Evolutionary conservation across 345 rosid species (phyloP), one percentile per base, ranked within the genome.

Genomic region (Linum trigynum): DNA sequence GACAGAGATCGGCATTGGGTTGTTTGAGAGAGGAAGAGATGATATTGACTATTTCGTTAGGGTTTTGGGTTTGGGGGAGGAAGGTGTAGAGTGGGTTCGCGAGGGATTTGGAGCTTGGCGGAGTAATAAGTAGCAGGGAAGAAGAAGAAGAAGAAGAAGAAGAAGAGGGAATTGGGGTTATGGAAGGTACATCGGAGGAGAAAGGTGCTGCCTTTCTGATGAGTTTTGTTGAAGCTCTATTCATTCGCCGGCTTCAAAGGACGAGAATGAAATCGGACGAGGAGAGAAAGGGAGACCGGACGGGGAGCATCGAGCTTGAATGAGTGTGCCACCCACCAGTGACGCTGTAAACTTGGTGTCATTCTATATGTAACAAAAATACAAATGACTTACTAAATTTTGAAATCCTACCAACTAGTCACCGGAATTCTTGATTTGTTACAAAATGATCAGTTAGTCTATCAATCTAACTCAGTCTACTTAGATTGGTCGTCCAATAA

Each of bases 61-160:
- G 96, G 85, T 88, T 86, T 55, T 68, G 81, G 50, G 82, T 77
- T 2, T 69, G 69, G 5, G 95, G 86, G 60, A 85, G 86, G 64
- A 88, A 67, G 67, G 76, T 66, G 74, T 78, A 83, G 55, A 85
- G 80, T 5, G 92, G 90, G 55, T 71, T 89, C 42, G 67, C 2
- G 17, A 67, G 60, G 7, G 78, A 65, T 39, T 62, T 88, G 45
- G 57, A 36, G 15, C 69, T 45, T 39, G 68, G 59, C 23, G 65
- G 55, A 0, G 71, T 66, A 17, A 76, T 38, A 36, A 71, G 48
- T 71, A 77, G 85, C 12, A 84, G 73, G 35, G 59, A 65, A 0
- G 76, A 65, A 2, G 66, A 62, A 10, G 38, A 62, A 2, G 41
- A 67, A 55, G 74, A 60, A 37, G 74, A 72, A 32, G 85, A 73